These are phyloP conservation scores for Aspergillus jensenii DNA, from an alignment of 2,329 filamentous ascomycete species.

Conservation along the genomic window DNA sequence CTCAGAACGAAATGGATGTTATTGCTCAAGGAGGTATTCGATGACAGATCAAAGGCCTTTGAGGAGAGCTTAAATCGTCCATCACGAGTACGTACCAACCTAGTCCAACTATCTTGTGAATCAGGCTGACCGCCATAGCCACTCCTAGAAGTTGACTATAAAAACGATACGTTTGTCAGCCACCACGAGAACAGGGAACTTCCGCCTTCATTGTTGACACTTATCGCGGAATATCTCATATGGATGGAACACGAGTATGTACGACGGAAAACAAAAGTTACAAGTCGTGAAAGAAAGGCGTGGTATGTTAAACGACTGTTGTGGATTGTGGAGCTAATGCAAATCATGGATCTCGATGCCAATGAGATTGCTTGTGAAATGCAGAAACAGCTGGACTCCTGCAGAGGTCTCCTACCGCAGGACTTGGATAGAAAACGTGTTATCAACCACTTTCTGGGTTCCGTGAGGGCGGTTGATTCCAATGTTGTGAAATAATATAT, in stretches of 20 bases:
- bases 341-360: background rate
- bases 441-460: background rate
- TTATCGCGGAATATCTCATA: background rate
- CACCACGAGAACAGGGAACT: too few relatives aligned
- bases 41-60: background rate
- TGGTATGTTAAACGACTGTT: background rate
- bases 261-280: background rate
- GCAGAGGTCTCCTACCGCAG: accelerated
- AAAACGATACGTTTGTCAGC: too few relatives aligned
- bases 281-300: background rate
- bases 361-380: background rate
- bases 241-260: background rate
- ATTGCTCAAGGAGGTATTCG: background rate
- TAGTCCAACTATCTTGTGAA: too few relatives aligned
- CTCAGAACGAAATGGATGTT: background rate
- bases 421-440: background rate
- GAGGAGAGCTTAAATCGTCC: background rate
- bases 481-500: background rate
- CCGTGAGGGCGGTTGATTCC: background rate
- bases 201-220: background rate
- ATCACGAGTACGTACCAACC: too few relatives aligned
- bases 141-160: background rate
- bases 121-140: too few relatives aligned
- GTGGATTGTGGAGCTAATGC: background rate
- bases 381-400: too few relatives aligned